phyloP scores from a whole-genome alignment of 116 monocot genomes.

The Dioscorea cayenensis region DNA sequence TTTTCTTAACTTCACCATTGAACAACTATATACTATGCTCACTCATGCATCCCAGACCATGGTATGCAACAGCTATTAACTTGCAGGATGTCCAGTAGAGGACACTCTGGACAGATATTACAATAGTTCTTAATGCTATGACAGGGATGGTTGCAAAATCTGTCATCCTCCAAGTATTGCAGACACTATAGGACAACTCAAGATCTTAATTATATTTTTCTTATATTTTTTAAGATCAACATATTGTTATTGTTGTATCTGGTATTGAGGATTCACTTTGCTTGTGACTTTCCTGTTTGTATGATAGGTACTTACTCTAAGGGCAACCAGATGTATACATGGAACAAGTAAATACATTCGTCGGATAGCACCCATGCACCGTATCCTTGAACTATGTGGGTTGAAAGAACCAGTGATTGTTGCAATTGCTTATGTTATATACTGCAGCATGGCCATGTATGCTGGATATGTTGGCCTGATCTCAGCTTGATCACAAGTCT shows the following conservation, averaged over 20 bases:
- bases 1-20: neutral
- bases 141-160: too few relatives aligned
- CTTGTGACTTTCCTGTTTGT: too few relatives aligned
- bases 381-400: slow-evolving; percentile 47
- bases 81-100: too few relatives aligned
- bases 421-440: slow-evolving; percentile 39
- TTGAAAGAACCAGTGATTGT: slow-evolving; percentile 55
- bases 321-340: slow-evolving; percentile 12
- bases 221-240: too few relatives aligned
- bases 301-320: neutral
- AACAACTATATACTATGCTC: neutral
- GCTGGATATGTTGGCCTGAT: slow-evolving; percentile 72
- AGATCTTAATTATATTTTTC: too few relatives aligned
- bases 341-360: slow-evolving; percentile 23
- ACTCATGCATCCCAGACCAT: neutral
- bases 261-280: too few relatives aligned
- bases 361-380: slow-evolving; percentile 42
- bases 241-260: too few relatives aligned
- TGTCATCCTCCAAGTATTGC: too few relatives aligned
- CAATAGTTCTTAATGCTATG: too few relatives aligned
- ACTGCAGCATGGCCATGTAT: slow-evolving; percentile 46
- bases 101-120: too few relatives aligned
- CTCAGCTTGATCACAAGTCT: slow-evolving; percentile 27
- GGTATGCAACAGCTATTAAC: too few relatives aligned
- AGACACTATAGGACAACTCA: too few relatives aligned